phyloP scores from a whole-genome alignment of 2,329 filamentous ascomycete species.

The Phaeophleospora eucalypticola region DNA sequence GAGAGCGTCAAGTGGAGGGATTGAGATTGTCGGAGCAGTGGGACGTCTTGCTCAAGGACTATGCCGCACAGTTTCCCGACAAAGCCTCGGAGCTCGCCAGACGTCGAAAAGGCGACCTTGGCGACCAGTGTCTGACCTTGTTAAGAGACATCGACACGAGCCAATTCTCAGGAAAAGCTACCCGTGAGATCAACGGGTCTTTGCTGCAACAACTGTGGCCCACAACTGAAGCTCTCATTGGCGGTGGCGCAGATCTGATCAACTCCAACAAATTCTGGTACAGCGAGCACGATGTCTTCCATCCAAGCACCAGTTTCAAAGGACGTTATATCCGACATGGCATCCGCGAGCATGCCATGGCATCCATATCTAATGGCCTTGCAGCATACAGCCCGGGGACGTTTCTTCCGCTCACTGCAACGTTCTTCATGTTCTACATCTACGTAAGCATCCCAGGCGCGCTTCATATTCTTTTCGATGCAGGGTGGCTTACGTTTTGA shows the following conservation, averaged over 20 bases:
- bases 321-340: slow-evolving; percentile 51
- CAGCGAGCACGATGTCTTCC: neutral
- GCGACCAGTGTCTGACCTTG: neutral
- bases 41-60: neutral
- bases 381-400: slow-evolving; percentile 26
- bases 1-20: neutral
- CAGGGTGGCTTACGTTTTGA: no score
- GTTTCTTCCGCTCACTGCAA: slow-evolving; percentile 28
- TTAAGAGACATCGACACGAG: neutral
- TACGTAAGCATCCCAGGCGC: no score
- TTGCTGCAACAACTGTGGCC: neutral
- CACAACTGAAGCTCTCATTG: neutral
- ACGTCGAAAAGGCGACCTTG: neutral
- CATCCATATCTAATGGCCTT: slow-evolving; percentile 40
- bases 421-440: slow-evolving; percentile 31
- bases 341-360: slow-evolving; percentile 58
- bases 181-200: no score
- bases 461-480: no score
- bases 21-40: neutral
- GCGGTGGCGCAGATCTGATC: neutral
- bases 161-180: neutral
- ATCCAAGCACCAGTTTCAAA: slow-evolving; percentile 33
- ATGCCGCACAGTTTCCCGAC: neutral
- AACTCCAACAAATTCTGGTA: slow-evolving; percentile 2
- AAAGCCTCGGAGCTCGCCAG: neutral